Evolutionary conservation across 1,284 basidiomycete genomes (phyloP), one percentile per base, ranked within the genome.

Genomic region (Microbotryum violaceum): DNA sequence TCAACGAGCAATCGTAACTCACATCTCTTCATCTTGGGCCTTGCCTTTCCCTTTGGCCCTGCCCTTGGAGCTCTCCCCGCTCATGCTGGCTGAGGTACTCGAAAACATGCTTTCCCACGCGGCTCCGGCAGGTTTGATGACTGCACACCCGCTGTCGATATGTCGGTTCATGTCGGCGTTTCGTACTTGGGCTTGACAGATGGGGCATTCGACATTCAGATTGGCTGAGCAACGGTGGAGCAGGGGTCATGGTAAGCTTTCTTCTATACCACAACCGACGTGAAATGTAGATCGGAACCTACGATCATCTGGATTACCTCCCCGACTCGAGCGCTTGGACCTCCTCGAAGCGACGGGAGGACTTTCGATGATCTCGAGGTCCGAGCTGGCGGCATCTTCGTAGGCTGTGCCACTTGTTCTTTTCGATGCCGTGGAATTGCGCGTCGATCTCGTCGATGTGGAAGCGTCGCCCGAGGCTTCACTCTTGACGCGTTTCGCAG

Each of bases 361-460:
- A 12, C 37, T 42, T 42, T 61, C 59, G 31, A 64, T 46, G 12
- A 64, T 58, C 50, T 66, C 65, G 46, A 64, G 23, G 46, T 68
- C 64, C 9, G 52, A 58, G 44, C 59, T 61, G 27, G 21, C 48
- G 21, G 27, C 21, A 27, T 53, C 51, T 10, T 53, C 51, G 51
- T 53, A 42, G 37, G 37, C 37, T 12, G 37, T 42, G 37, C 14
- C 12, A 42, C 37, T 42, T 42, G 37, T 6, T 42, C 37, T 16
- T 16, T 42, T 42, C 12, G 37, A 42, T 18, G 37, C 4, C 14
- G 37, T 16, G 1, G 12, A 42, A 18, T 42, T 42, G 14, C 37
- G 37, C 4, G 37, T 18, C 37, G 37, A 16, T 12, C 37, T 42
- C 5, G 12, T 14, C 9, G 37, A 42, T 14, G 37, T 42, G 16